Conservation (phyloP, 345 rosid genomes). For the Eucalyptus marginata region DNA sequence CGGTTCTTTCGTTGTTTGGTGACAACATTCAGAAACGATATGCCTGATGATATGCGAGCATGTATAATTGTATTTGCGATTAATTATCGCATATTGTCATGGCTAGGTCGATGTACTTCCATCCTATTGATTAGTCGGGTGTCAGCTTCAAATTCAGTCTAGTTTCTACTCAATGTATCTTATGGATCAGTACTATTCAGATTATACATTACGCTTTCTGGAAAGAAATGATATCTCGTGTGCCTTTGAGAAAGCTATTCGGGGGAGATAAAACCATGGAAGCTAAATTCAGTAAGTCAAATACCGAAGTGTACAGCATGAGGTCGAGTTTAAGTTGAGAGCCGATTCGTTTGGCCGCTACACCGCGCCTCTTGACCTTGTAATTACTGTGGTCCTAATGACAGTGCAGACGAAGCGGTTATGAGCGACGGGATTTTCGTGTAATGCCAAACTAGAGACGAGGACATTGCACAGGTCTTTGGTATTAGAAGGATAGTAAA, state of each 20-base stretch:
- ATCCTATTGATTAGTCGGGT: neutral
- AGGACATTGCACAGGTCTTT: neutral
- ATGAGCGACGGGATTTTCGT: neutral
- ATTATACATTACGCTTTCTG: neutral
- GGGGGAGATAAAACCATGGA: neutral
- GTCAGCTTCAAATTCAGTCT: neutral
- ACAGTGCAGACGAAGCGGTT: neutral
- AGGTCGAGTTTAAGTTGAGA: neutral
- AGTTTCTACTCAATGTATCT: neutral
- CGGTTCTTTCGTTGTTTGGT: neutral
- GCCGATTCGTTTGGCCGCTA: neutral
- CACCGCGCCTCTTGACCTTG: neutral
- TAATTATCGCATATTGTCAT: neutral
- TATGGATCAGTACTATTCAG: neutral
- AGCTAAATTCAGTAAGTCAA: neutral
- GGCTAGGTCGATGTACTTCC: neutral
- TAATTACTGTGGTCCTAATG: neutral
- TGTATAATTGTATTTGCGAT: neutral
- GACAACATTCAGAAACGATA: neutral
- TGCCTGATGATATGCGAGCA: neutral
- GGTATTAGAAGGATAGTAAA: neutral
- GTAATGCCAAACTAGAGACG: neutral
- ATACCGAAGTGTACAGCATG: neutral
- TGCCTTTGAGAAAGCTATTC: neutral
- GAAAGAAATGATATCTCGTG: neutral